phyloP scores from a whole-genome alignment of 306 rosid genomes.

The Prunus padus region DNA sequence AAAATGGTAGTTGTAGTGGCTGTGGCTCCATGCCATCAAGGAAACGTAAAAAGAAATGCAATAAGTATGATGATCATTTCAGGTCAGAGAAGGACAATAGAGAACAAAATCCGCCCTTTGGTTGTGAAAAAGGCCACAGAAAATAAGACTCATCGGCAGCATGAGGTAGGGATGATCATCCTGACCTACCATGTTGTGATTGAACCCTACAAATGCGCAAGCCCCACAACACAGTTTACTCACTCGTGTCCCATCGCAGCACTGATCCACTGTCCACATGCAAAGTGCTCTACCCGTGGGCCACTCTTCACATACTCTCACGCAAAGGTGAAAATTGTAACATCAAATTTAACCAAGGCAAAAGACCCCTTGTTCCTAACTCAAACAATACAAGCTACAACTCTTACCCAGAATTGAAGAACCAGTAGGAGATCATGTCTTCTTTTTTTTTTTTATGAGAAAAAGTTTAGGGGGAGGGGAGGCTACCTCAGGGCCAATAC shows the following conservation, averaged over 20 bases:
- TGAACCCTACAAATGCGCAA: background rate
- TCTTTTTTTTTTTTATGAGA: background rate
- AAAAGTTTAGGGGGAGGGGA: no score
- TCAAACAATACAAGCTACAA: background rate
- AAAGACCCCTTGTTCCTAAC: background rate
- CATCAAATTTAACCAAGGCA: background rate
- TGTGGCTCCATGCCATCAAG: background rate
- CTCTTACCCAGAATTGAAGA: background rate
- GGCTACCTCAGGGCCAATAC: no score
- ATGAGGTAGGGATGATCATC: background rate
- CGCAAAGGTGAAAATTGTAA: background rate
- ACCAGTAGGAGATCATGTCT: background rate
- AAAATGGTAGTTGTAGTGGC: background rate
- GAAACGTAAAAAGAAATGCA: slow-evolving; percentile 3
- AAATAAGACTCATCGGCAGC: background rate
- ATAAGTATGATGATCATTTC: slow-evolving; percentile 6
- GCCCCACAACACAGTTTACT: slow-evolving; percentile 8
- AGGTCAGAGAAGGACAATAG: background rate
- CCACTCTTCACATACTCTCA: no score
- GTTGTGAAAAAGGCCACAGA: background rate
- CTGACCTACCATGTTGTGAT: slow-evolving; percentile 15
- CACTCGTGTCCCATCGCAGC: background rate
- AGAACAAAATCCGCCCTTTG: background rate
- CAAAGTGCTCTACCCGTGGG: background rate
- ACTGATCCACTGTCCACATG: background rate